Base-by-base conservation (phyloP, 2,329 filamentous ascomycete genomes). In the Xylaria sp. region DNA sequence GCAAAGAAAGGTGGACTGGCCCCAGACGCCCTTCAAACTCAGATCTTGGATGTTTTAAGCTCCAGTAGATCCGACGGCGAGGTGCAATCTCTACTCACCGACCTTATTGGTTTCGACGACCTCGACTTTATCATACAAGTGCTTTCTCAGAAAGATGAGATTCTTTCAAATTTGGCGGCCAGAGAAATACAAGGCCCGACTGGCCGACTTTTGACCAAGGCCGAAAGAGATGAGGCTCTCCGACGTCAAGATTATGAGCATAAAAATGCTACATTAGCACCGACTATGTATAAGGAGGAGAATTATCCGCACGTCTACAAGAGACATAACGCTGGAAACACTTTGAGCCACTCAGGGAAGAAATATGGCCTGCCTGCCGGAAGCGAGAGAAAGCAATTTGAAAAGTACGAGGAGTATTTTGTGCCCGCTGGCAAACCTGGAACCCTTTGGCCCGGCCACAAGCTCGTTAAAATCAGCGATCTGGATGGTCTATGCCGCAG, bases 231-330 rank as follows among this genome's bases (percentile, higher is more conserved):
- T 71, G 92, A 93, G 69, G 90, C 90, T 2, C 84, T 99, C 32
- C 89, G 90, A 8, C 88, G 88, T 53, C 89, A 90, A 74, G 94
- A 99, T 75, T 87, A 87, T 66, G 88, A 93, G 76, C 96, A 99
- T 80, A 99, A 99, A 80, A 89, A 88, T 76, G 87, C 92, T 10
- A 76, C 87, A 1, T 82, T 99, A 27, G 88, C 90, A 1, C 87
- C 92, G 0, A 90, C 89, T n/a, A 87, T 93, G 69, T 85, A 91
- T 62, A 90, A 90, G 68, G 92, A 91, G 62, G 87, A 91, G 3
- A 86, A 92, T 54, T 99, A 99, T 78, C 97, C 97, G 1, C 96
- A 99, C 78, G 93, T 99, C 0, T 99, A 98, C 82, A 93, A 91
- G 74, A 81, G 88, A 1, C 92, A 97, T 77, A 89, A 90, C 69